phyloP scores from a whole-genome alignment of 192 early-diverging fungal species.

The Spinellus fusiger region DNA sequence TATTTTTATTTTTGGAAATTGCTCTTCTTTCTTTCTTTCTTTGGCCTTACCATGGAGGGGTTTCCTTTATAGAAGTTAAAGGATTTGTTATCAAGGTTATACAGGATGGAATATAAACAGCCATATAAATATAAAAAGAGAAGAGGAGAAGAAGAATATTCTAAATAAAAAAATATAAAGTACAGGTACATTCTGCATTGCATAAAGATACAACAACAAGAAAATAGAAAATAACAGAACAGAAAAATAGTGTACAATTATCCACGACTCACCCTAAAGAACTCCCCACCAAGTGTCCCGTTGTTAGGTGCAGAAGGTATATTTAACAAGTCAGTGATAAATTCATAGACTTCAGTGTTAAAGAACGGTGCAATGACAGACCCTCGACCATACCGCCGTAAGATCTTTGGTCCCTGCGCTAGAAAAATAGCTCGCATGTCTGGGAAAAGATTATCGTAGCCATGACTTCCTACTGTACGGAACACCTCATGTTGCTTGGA shows the following conservation, averaged over 20 bases:
- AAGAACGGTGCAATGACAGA: slow-evolving; percentile 40
- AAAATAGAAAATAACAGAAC: not conserved
- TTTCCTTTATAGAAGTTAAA: too few species aligned
- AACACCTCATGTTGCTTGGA: slow-evolving; percentile 7
- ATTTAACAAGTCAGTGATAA: slow-evolving; percentile 53
- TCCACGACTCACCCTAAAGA: not conserved
- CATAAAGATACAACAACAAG: not conserved
- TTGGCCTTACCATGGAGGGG: too few species aligned
- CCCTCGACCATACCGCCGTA: not conserved
- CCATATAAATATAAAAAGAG: too few species aligned
- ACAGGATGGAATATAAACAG: too few species aligned
- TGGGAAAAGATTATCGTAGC: slow-evolving; percentile 66
- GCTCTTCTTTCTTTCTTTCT: too few species aligned
- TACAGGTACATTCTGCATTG: too few species aligned
- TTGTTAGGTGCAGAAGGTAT: slow-evolving; percentile 63
- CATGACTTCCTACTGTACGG: slow-evolving; percentile 62
- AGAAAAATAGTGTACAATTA: not conserved
- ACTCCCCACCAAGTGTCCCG: slow-evolving; percentile 44
- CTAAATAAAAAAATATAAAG: too few species aligned
- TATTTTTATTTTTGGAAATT: too few species aligned
- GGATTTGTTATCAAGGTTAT: too few species aligned
- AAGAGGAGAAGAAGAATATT: too few species aligned
- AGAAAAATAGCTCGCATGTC: slow-evolving; percentile 88
- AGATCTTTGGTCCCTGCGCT: slow-evolving; percentile 59
- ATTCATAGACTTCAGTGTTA: slow-evolving; percentile 70